phyloP scores from a whole-genome alignment of 2,329 filamentous ascomycete species.

The Mycosphaerella arachidis region DNA sequence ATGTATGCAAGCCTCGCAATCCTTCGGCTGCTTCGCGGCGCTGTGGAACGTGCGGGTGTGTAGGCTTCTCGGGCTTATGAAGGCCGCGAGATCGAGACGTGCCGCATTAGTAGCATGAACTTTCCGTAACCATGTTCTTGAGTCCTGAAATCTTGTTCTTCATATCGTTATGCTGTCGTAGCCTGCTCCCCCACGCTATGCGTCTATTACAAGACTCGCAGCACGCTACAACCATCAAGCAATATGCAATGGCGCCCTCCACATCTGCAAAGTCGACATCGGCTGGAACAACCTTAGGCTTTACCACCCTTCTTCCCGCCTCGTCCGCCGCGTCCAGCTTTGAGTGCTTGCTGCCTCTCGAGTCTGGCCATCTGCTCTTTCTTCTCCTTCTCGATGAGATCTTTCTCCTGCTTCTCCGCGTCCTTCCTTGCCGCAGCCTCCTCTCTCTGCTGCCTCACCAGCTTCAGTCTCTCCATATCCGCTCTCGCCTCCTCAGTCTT shows the following conservation, averaged over 20 bases:
- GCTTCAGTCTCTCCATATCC: constrained; percentile 74
- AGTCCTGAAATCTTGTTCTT: neutral
- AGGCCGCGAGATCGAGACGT: too few species aligned
- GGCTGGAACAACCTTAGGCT: constrained; percentile 13
- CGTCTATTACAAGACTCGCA: constrained; percentile 11
- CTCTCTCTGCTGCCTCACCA: constrained; percentile 82
- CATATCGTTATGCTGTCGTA: neutral
- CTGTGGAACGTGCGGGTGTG: neutral
- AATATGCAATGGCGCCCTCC: neutral
- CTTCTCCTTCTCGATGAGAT: constrained; percentile 54
- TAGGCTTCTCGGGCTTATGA: neutral
- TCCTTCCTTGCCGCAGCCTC: constrained; percentile 77
- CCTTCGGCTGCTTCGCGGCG: neutral
- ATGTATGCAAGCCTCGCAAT: neutral
- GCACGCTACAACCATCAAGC: neutral
- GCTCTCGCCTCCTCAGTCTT: constrained; percentile 95
- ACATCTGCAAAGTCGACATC: neutral
- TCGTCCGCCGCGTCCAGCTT: constrained; percentile 39
- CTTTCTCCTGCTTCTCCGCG: constrained; percentile 54
- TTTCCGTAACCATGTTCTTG: neutral
- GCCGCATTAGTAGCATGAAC: neutral
- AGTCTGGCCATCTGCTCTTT: constrained; percentile 46
- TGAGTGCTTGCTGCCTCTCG: constrained; percentile 42
- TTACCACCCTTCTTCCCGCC: constrained; percentile 43
- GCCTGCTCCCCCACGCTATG: constrained; percentile 9